Conservation (phyloP, 2,329 filamentous ascomycete genomes). For the Colletotrichum sublineola region DNA sequence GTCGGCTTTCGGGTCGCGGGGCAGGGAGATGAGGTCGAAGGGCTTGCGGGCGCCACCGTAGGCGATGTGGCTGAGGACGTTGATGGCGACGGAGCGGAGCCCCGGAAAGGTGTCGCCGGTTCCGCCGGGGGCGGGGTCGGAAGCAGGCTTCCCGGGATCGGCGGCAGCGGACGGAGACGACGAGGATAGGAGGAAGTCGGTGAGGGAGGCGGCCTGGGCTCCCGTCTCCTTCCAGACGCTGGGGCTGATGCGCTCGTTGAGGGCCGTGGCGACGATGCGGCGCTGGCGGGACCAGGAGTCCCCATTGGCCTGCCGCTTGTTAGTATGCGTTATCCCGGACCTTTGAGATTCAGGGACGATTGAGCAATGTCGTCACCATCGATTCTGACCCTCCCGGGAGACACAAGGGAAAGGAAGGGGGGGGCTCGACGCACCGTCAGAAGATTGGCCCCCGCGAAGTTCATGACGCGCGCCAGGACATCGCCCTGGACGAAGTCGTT, state of each 20-base stretch:
- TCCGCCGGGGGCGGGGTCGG: constrained; percentile 42
- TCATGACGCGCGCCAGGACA: constrained; percentile 48
- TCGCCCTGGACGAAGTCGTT: constrained; percentile 52
- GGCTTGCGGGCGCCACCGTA: constrained; percentile 50
- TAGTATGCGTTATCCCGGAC: not conserved
- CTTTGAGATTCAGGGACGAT: not conserved
- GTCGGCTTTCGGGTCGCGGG: constrained; percentile 28
- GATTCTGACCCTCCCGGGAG: too few species aligned
- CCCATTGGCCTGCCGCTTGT: constrained; percentile 44
- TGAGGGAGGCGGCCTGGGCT: constrained; percentile 50
- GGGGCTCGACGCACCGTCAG: constrained; percentile 45
- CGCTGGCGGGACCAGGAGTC: constrained; percentile 51
- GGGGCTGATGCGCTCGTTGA: constrained; percentile 53
- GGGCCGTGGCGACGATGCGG: constrained; percentile 51
- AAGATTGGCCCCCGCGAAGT: constrained; percentile 53
- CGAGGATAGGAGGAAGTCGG: constrained; percentile 45
- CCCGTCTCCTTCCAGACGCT: constrained; percentile 52
- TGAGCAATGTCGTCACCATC: not conserved
- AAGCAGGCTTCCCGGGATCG: not conserved
- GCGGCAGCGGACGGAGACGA: constrained; percentile 16
- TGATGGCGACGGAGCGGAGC: constrained; percentile 53
- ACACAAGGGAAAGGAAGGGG: not conserved
- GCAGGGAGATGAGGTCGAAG: constrained; percentile 47
- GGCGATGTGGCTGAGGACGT: constrained; percentile 53
- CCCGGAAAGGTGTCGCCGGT: constrained; percentile 48